Base-by-base conservation (phyloP, 2,329 filamentous ascomycete genomes). In the Arthrobotrys musiformis region DNA sequence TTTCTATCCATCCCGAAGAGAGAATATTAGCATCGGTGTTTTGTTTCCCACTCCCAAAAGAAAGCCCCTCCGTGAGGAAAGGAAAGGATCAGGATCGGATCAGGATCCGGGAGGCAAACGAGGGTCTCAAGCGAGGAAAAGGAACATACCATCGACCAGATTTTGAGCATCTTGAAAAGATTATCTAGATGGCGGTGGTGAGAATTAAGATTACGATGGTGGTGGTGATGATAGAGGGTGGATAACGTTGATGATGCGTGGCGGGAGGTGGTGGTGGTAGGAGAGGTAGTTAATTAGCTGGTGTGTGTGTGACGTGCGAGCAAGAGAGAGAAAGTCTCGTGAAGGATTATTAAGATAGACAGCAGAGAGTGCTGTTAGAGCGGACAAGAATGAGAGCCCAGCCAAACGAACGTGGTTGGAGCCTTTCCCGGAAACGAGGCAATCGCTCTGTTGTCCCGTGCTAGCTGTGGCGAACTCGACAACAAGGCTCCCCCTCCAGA, bases 61-160 rank as follows among this genome's bases (percentile, higher is more conserved):
- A 3, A 28, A 40, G n/a, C 56, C 48, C 6, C 68, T 74, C 54
- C 22, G 46, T n/a, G 19, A 17, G 58, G 40, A 44, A 48, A 35
- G 11, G 30, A n/a, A 35, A 35, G 30, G 30, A 35, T 35, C 30
- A 35, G n/a, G n/a, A n/a, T n/a, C n/a, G n/a, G n/a, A n/a, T n/a
- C n/a, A n/a, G 52, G 15, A 33, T 74, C 40, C 42, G 19, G 66
- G 40, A 69, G 37, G 30, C 54, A 37, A 37, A 37, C 54, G 54
- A 11, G 46, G 22, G 13, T n/a, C n/a, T 6, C 19, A n/a, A n/a
- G 28, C n/a, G 50, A 1, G 24, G 48, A n/a, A 13, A 50, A 50
- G 26, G 28, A 13, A 82, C 88, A 62, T 87, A 96, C 93, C 94
- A 98, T 97, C 82, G 93, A 97, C 95, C 94, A 98, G 87, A 98